Conservation (phyloP, 306 rosid genomes). For the Morella rubra region DNA sequence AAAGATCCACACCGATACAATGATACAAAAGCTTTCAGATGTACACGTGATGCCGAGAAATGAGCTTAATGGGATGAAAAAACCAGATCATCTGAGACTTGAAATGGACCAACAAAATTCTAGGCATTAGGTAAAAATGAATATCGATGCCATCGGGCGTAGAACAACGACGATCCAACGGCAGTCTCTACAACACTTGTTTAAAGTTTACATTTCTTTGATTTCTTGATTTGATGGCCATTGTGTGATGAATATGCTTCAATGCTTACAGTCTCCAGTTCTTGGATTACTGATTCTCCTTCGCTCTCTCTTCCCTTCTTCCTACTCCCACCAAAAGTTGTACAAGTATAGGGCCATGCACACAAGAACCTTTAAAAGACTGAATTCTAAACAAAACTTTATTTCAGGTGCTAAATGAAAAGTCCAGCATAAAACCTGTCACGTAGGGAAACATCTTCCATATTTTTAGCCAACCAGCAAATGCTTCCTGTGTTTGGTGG, state of each 20-base stretch:
- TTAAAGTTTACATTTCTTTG: conserved; percentile 41
- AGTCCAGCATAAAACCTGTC: conserved; percentile 43
- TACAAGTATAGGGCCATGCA: neutral
- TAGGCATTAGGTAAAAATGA: too few relatives aligned
- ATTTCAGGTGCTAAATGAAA: neutral
- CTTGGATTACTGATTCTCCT: conserved; percentile 32
- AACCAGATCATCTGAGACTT: too few relatives aligned
- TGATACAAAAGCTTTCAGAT: too few relatives aligned
- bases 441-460: conserved; percentile 35
- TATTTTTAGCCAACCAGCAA: conserved; percentile 59
- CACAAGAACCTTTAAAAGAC: neutral
- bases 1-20: too few relatives aligned
- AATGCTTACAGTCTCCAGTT: conserved; percentile 3
- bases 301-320: conserved; percentile 49
- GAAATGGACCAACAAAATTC: too few relatives aligned
- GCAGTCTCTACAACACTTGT: conserved; percentile 34
- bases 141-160: too few relatives aligned
- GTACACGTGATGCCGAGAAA: too few relatives aligned
- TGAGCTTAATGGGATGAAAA: too few relatives aligned
- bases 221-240: conserved; percentile 30
- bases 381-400: neutral
- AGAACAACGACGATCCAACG: too few relatives aligned
- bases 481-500: conserved; percentile 72
- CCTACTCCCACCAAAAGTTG: conserved; percentile 32
- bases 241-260: conserved; percentile 24